Evolutionary conservation across 1,139 yeast species (phyloP), one percentile per base, ranked within the genome.

Genomic region (Magnusiomyces ingens): DNA sequence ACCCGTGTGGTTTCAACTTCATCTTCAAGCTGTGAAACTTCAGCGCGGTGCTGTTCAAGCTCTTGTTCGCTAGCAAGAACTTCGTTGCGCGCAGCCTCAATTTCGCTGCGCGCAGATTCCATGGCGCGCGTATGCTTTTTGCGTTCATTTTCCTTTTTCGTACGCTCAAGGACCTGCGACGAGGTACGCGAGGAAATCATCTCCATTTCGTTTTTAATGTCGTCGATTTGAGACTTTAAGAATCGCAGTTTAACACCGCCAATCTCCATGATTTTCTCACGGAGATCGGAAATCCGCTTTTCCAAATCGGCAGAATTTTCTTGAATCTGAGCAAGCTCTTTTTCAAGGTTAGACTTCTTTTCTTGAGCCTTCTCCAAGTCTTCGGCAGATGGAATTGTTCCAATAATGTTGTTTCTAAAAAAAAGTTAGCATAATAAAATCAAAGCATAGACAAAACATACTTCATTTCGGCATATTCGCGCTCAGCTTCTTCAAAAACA

Each of bases 231-330:
- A 1, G 94, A 79, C 60, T 82, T 86, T 63, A 90, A 96, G 58
- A 86, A 69, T 54, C 91, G 82, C 59, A 93, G 75, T 58, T 84
- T 84, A 12, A 87, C 84, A 59, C 99, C 99, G 52, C 99, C 99
- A 52, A 90, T 85, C 56, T 86, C 85, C 87, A 91, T 81, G 40
- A 94, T 88, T 64, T 84, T 77, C 55, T 84, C 88, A 61, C 89
- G 91, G 6, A 90, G 70, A 0, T 63, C 74, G 13, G 76, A 74
- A 46, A 91, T 85, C 55, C 78, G 75, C 8, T 69, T 64, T 58
- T 86, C 91, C 22, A 84, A 70, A 19, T 78, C 82, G 41, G 73
- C 69, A 64, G 90, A 81, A 62, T 81, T 80, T 1, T 72, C 70
- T 60, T 78, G 76, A 19, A 89, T 68, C 10, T 71, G 67, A 0